Evolutionary conservation across 768 basidiomycete species (phyloP).

Genomic region (Boletus reticuloceps): DNA sequence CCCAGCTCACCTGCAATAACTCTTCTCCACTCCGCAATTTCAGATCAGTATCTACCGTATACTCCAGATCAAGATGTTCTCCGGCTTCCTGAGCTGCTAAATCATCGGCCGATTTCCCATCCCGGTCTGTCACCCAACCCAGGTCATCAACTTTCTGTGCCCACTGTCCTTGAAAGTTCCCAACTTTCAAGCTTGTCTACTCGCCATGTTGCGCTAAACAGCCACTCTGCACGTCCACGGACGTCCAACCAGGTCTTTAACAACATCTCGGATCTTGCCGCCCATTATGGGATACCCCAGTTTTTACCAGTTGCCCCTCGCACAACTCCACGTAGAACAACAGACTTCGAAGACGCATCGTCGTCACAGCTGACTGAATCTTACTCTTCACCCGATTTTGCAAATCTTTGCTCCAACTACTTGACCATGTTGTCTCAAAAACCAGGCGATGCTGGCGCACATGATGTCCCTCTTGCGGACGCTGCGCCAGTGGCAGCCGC

Average conservation of each 20-base stretch:
- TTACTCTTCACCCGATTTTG: slow-evolving; percentile 38
- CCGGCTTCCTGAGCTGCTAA: slow-evolving; percentile 36
- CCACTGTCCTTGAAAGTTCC: slow-evolving; percentile 46
- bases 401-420: slow-evolving; percentile 56
- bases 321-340: slow-evolving; percentile 46
- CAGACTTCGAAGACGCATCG: slow-evolving; percentile 34
- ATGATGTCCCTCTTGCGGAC: slow-evolving; percentile 32
- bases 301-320: slow-evolving; percentile 67
- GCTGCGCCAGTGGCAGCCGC: slow-evolving; percentile 24
- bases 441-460: slow-evolving; percentile 38
- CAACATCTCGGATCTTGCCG: slow-evolving; percentile 64
- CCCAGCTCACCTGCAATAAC: slow-evolving; percentile 23
- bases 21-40: slow-evolving; percentile 45
- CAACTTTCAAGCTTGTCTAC: slow-evolving; percentile 50
- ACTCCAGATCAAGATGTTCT: slow-evolving; percentile 46
- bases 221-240: slow-evolving; percentile 56
- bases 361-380: slow-evolving; percentile 24
- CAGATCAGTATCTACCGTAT: slow-evolving; percentile 38
- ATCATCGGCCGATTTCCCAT: slow-evolving; percentile 42
- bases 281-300: slow-evolving; percentile 78
- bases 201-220: slow-evolving; percentile 61
- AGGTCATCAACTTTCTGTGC: slow-evolving; percentile 40
- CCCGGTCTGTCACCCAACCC: slow-evolving; percentile 35
- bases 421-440: slow-evolving; percentile 64
- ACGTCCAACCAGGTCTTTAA: slow-evolving; percentile 64